phyloP scores from a whole-genome alignment of 805 yeast species.

The Pichia manshurica region DNA sequence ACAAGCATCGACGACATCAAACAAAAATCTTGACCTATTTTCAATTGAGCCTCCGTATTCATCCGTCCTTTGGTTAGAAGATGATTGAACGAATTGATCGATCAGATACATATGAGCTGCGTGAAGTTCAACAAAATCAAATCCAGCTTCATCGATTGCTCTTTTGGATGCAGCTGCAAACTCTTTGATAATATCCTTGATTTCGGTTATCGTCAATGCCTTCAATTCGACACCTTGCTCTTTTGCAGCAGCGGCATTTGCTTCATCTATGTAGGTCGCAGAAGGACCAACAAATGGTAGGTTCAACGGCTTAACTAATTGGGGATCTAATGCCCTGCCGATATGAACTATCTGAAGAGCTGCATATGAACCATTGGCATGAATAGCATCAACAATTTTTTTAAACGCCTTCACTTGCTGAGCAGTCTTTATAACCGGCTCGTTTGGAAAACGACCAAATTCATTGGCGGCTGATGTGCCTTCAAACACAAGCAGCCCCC shows the following conservation, averaged over 20 bases:
- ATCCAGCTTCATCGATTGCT: constrained; percentile 33
- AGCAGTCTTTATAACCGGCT: constrained; percentile 46
- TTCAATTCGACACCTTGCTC: constrained; percentile 39
- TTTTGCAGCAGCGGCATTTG: constrained; percentile 29
- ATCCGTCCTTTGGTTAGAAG: constrained; percentile 34
- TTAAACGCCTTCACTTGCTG: constrained; percentile 46
- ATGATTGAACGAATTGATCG: constrained; percentile 36
- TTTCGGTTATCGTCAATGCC: constrained; percentile 35
- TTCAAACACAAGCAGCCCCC: constrained; percentile 56
- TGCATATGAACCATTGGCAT: constrained; percentile 41
- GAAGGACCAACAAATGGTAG: constrained; percentile 31
- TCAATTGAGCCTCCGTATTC: constrained; percentile 40
- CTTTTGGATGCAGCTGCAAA: constrained; percentile 41
- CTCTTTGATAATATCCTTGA: constrained; percentile 36
- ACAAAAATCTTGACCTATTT: constrained; percentile 35
- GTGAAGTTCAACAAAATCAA: constrained; percentile 39
- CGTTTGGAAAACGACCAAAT: constrained; percentile 33
- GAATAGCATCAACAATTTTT: constrained; percentile 42
- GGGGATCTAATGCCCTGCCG: constrained; percentile 38
- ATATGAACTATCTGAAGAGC: constrained; percentile 49
- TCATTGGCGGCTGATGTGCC: constrained; percentile 44
- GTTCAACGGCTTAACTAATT: constrained; percentile 31
- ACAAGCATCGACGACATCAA: constrained; percentile 47
- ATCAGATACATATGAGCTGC: constrained; percentile 37
- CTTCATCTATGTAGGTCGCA: constrained; percentile 37